Percentiles rank a stretch among this genome's conserved stretches.
Evolutionary conservation across 495 filamentous ascomycete species (phyloP).

Genomic region (Chaetomium fimeti): DNA sequence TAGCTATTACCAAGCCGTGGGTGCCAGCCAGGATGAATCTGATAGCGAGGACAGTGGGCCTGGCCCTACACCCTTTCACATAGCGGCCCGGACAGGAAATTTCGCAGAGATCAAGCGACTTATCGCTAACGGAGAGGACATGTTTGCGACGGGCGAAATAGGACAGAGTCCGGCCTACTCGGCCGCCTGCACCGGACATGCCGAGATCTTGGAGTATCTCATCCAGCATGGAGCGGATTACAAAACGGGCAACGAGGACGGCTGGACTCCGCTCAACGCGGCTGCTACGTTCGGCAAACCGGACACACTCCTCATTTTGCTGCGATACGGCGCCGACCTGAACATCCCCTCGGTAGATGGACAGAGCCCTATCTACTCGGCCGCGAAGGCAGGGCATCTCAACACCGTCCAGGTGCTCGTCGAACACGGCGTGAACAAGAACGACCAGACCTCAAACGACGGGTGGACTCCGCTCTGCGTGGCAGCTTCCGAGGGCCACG

Average conservation of each 20-base stretch:
- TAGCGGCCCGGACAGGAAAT: background rate
- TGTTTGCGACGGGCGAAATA: background rate
- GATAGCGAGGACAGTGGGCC: background rate
- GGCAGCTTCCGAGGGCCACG: background rate
- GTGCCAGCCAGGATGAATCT: background rate
- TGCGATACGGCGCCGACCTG: background rate
- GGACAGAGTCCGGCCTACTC: background rate
- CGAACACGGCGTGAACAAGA: background rate
- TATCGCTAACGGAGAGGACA: constrained; percentile 1
- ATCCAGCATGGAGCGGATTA: constrained; percentile 1
- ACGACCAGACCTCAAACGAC: background rate
- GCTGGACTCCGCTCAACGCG: background rate
- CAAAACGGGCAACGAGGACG: background rate
- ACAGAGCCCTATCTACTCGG: background rate
- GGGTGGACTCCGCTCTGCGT: background rate
- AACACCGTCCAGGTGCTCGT: constrained; percentile 1
- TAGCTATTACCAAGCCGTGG: background rate
- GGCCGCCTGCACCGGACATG: background rate
- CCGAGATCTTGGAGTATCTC: background rate
- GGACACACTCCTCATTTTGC: background rate
- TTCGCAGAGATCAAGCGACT: background rate
- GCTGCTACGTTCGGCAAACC: background rate
- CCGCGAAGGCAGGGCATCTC: background rate
- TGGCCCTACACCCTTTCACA: background rate
- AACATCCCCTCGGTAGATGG: background rate